Percentiles rank a stretch among this genome's conserved stretches.
These are phyloP conservation scores for Orychophragmus violaceus DNA, from an alignment of 345 rosid genomes.

Conservation along the genomic window DNA sequence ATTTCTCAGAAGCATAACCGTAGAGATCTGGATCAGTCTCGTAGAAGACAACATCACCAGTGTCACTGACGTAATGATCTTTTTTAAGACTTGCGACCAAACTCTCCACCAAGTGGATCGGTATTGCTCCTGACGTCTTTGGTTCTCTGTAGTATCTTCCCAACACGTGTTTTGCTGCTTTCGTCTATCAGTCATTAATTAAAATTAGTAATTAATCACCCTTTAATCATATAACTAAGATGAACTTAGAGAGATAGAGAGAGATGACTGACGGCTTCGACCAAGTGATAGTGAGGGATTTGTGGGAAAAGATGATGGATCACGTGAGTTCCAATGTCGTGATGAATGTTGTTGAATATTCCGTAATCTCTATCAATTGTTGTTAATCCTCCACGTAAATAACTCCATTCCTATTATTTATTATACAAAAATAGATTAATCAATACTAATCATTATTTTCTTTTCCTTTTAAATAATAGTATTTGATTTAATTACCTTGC, in stretches of 20 bases:
- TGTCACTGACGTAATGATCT: constrained; percentile 75
- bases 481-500: constrained; percentile 49
- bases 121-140: constrained; percentile 57
- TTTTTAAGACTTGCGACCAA: constrained; percentile 48
- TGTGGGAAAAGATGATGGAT: constrained; percentile 94
- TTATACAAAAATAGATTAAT: neutral
- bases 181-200: constrained; percentile 38
- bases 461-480: neutral
- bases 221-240: neutral
- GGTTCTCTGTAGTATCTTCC: constrained; percentile 87
- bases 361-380: constrained; percentile 85
- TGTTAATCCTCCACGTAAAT: constrained; percentile 82
- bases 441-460: neutral
- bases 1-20: constrained; percentile 31
- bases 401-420: constrained; percentile 65
- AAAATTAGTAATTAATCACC: neutral
- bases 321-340: constrained; percentile 90
- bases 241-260: neutral
- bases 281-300: constrained; percentile 80
- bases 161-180: constrained; percentile 63
- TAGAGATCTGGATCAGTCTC: constrained; percentile 49
- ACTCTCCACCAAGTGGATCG: constrained; percentile 51
- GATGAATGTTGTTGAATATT: constrained; percentile 68
- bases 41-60: constrained; percentile 67
- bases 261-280: constrained; percentile 55